Evolutionary conservation across 805 yeast genomes (phyloP).

Genomic region (Candida orba): DNA sequence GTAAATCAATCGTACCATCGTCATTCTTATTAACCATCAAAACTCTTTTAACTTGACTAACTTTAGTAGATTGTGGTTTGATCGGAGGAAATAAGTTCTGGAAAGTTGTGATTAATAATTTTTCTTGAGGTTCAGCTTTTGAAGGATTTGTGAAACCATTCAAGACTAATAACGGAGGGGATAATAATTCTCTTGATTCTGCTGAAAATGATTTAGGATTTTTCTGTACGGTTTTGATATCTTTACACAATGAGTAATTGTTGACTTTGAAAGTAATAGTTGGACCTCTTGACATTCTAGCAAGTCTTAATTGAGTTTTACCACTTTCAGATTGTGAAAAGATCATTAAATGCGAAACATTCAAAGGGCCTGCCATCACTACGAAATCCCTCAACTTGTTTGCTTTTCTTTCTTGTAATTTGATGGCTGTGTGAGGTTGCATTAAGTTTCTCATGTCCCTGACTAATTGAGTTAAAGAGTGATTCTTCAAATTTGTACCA

Average conservation of each 20-base stretch:
- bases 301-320: constrained; percentile 72
- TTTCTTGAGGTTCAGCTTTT: constrained; percentile 63
- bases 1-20: constrained; percentile 66
- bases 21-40: constrained; percentile 70
- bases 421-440: constrained; percentile 96
- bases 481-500: constrained; percentile 71
- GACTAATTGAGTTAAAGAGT: constrained; percentile 77
- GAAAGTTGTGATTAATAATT: constrained; percentile 78
- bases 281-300: constrained; percentile 91
- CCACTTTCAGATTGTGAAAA: constrained; percentile 83
- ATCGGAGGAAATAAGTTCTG: constrained; percentile 96
- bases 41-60: constrained; percentile 74
- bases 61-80: constrained; percentile 74
- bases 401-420: constrained; percentile 75
- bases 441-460: constrained; percentile 80
- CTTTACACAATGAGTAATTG: constrained; percentile 75
- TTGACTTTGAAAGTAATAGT: constrained; percentile 76
- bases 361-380: constrained; percentile 98
- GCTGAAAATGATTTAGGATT: constrained; percentile 73
- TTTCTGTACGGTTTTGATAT: constrained; percentile 60
- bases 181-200: constrained; percentile 50
- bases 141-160: constrained; percentile 77
- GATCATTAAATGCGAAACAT: constrained; percentile 81
- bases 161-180: constrained; percentile 87
- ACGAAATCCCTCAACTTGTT: constrained; percentile 86